These are phyloP conservation scores for Annulohypoxylon bovei DNA, from an alignment of 495 filamentous ascomycete species.

Conservation along the genomic window DNA sequence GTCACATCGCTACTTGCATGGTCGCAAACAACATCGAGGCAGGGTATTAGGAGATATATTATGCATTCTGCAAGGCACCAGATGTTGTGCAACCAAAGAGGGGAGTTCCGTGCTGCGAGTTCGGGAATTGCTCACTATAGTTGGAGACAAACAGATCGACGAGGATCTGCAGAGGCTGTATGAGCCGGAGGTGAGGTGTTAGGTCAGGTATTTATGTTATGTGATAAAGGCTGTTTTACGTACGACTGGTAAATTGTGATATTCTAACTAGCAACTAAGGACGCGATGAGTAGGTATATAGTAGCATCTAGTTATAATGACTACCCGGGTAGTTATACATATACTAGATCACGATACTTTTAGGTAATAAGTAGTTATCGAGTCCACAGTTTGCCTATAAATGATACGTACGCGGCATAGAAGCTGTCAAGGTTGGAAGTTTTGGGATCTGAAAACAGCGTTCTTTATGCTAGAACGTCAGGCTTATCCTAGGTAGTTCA, in stretches of 20 bases:
- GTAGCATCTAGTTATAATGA: background rate
- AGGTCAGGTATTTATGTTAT: background rate
- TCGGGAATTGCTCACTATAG: background rate
- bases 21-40: slow-evolving; percentile 1
- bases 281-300: background rate
- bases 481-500: too few species aligned
- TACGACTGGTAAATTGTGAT: background rate
- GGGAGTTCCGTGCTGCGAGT: background rate
- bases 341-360: background rate
- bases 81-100: background rate
- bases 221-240: background rate
- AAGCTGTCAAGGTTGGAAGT: too few species aligned
- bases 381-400: too few species aligned
- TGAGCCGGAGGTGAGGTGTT: background rate
- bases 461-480: too few species aligned
- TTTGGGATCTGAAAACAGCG: too few species aligned
- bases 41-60: background rate
- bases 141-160: background rate
- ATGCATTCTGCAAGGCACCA: background rate
- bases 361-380: too few species aligned
- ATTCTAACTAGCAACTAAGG: background rate
- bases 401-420: too few species aligned
- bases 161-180: background rate
- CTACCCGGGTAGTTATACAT: background rate
- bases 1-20: background rate